Evolutionary conservation across 2,329 filamentous ascomycete species (phyloP).

Genomic region (Cercospora zeina): DNA sequence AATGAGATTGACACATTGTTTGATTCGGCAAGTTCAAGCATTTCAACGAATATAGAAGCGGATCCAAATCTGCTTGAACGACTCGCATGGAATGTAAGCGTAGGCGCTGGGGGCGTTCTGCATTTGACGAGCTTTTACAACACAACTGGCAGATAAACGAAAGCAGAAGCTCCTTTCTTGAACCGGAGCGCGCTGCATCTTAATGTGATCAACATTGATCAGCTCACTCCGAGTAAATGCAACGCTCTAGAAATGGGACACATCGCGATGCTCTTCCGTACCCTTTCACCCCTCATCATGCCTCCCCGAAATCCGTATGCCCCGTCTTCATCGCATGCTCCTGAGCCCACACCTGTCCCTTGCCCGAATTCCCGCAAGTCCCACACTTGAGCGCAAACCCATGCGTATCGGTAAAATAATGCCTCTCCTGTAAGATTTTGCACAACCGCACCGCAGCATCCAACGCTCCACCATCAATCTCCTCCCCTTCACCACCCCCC

Average conservation of each 20-base stretch:
- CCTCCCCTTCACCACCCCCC: constrained; percentile 33
- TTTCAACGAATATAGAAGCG: not conserved
- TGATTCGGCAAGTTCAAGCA: not conserved
- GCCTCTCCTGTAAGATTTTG: constrained; percentile 62
- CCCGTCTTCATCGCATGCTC: constrained; percentile 63
- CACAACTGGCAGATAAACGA: not conserved
- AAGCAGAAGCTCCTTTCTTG: not conserved
- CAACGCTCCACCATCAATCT: constrained; percentile 55
- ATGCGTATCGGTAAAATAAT: constrained; percentile 88
- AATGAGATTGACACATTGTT: not conserved
- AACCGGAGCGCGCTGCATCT: not conserved
- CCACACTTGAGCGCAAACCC: constrained; percentile 79
- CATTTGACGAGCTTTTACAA: not conserved
- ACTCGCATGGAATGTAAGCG: constrained; percentile 12
- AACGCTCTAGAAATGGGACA: not conserved
- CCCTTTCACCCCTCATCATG: constrained; percentile 1
- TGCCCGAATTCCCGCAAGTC: constrained; percentile 66
- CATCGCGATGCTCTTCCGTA: not conserved
- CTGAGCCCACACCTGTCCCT: constrained; percentile 63
- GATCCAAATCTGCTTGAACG: not conserved
- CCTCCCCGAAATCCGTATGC: constrained; percentile 57
- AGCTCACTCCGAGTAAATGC: not conserved
- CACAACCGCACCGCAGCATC: constrained; percentile 60
- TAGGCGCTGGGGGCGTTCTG: constrained; percentile 17
- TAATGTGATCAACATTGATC: not conserved